Conservation (phyloP, 2,329 filamentous ascomycete species). For the Xylaria hypoxylon region DNA sequence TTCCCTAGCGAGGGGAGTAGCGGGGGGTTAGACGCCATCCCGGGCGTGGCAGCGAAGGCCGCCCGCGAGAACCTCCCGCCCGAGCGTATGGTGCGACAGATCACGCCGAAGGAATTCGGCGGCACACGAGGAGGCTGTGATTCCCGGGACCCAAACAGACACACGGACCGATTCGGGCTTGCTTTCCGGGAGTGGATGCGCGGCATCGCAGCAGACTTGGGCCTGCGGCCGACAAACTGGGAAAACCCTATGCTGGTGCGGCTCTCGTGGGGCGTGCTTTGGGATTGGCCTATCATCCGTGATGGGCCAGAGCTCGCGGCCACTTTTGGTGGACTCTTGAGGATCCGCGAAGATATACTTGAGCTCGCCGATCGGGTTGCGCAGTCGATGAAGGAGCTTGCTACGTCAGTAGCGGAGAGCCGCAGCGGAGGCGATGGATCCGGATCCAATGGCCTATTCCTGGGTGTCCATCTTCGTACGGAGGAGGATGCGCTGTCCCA, state of each 20-base stretch:
- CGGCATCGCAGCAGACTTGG: slow-evolving; percentile 38
- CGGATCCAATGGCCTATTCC: slow-evolving; percentile 40
- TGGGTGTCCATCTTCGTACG: slow-evolving; percentile 59
- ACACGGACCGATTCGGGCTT: slow-evolving; percentile 53
- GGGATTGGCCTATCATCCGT: slow-evolving; percentile 58
- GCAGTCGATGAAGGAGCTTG: slow-evolving; percentile 35
- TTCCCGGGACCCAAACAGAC: slow-evolving; percentile 53
- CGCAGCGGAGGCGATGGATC: slow-evolving; percentile 18
- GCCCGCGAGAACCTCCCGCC: slow-evolving; percentile 38
- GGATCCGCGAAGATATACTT: slow-evolving; percentile 52
- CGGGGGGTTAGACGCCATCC: slow-evolving; percentile 51
- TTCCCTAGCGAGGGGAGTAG: slow-evolving; percentile 48
- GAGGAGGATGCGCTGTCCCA: slow-evolving; percentile 58
- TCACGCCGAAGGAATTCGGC: slow-evolving; percentile 55
- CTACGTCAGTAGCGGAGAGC: slow-evolving; percentile 43
- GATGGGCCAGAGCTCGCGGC: slow-evolving; percentile 60
- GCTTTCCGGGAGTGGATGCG: slow-evolving; percentile 50
- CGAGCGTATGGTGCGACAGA: slow-evolving; percentile 49
- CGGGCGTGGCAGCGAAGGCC: slow-evolving; percentile 49
- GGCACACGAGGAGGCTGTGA: slow-evolving; percentile 53
- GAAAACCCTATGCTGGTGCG: slow-evolving; percentile 53
- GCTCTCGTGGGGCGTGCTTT: slow-evolving; percentile 57
- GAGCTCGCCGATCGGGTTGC: slow-evolving; percentile 42
- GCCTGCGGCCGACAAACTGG: slow-evolving; percentile 32
- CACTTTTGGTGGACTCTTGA: slow-evolving; percentile 58